Conservation (phyloP, 2,329 filamentous ascomycete species). For the Coleophoma crateriformis region DNA sequence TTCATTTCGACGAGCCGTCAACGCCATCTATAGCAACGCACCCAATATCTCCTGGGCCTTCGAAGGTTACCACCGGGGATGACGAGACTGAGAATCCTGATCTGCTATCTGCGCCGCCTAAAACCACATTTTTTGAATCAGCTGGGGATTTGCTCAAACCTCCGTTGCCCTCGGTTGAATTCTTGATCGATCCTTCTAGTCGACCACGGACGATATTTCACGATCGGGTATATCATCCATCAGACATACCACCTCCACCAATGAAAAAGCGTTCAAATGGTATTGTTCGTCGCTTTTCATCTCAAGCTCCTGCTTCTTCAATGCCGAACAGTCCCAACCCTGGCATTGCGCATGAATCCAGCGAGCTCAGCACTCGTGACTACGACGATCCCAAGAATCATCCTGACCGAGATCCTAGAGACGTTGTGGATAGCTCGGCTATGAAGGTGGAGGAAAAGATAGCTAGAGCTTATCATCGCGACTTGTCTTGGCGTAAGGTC, state of each 20-base stretch:
- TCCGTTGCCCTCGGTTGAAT: constrained; percentile 75
- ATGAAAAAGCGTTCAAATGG: constrained; percentile 45
- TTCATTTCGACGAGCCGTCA: constrained; percentile 36
- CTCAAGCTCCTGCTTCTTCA: constrained; percentile 15
- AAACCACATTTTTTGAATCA: constrained; percentile 90
- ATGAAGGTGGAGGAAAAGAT: constrained; percentile 99
- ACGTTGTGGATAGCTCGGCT: constrained; percentile 52
- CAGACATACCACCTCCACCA: constrained; percentile 83
- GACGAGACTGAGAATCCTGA: constrained; percentile 36
- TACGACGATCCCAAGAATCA: constrained; percentile 46
- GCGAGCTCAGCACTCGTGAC: constrained; percentile 36
- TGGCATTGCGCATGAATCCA: constrained; percentile 36
- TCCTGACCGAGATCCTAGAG: constrained; percentile 37
- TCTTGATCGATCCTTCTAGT: constrained; percentile 75
- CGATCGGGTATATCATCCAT: constrained; percentile 88
- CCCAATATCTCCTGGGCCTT: constrained; percentile 14
- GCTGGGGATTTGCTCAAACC: constrained; percentile 90
- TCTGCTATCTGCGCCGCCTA: constrained; percentile 66
- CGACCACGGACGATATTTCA: constrained; percentile 92
- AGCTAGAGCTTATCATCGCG: constrained; percentile 87
- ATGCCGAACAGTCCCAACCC: constrained; percentile 12
- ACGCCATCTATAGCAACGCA: background rate
- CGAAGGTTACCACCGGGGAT: constrained; percentile 24
- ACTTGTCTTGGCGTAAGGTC: constrained; percentile 93
- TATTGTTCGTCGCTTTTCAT: constrained; percentile 13